A percentile compares a stretch with the other conserved stretches of the same genome.
phyloP scores from a whole-genome alignment of 106 monocot genomes.

The Phalaenopsis equestris region DNA sequence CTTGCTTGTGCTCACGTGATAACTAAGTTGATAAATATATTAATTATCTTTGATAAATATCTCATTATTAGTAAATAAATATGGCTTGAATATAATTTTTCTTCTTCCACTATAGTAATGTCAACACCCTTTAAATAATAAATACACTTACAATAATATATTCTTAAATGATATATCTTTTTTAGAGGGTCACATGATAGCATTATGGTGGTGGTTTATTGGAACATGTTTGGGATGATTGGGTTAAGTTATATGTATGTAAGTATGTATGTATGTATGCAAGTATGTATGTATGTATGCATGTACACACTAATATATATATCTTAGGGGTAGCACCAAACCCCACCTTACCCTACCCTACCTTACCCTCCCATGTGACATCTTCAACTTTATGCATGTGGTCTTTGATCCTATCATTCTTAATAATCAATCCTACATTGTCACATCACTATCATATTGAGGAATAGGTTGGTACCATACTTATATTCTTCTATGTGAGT shows the following conservation, averaged over 20 bases:
- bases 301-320: background rate
- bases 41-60: no score
- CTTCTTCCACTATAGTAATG: no score
- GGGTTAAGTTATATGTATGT: background rate
- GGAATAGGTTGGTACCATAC: slow-evolving; percentile 3
- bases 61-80: background rate
- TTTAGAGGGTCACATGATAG: slow-evolving; percentile 5
- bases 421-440: background rate
- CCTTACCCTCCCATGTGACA: slow-evolving; percentile 29
- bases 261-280: background rate
- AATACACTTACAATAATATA: no score
- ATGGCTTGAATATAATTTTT: background rate
- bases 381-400: slow-evolving; percentile 34
- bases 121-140: no score
- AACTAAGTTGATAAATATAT: no score
- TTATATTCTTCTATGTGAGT: background rate
- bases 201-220: slow-evolving; percentile 16
- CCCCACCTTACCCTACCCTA: background rate
- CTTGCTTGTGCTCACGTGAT: background rate
- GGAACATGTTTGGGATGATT: slow-evolving; percentile 36
- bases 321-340: no score
- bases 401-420: slow-evolving; percentile 17
- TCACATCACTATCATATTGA: background rate
- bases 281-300: background rate
- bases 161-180: no score